Base-by-base conservation (phyloP, 306 rosid genomes). In the Cicer chorassanicum region DNA sequence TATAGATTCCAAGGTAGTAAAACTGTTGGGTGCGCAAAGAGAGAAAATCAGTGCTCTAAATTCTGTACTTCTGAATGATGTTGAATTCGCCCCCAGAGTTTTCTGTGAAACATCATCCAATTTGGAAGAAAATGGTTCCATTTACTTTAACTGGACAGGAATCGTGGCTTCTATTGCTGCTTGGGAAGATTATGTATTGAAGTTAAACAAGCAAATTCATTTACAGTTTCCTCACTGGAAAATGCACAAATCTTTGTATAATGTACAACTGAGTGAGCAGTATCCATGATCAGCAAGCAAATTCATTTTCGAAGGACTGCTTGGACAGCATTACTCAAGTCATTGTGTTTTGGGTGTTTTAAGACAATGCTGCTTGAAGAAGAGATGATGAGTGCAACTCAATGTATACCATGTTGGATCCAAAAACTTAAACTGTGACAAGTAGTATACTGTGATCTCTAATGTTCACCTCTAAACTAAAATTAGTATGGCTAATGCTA, bases 191-290 rank as follows among this genome's bases (percentile, higher is more conserved):
- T 90, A 90, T 57, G 74, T 61, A 1, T 18, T 62, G 8, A 77
- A 75, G 54, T 81, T 86, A 66, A 83, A 46, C 62, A 82, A 76
- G 66, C 80, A 90, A 75, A 65, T 88, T 65, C 65, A 81, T 66
- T 67, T 67, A 54, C 84, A 86, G 83, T 66, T 88, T 4, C 88
- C 86, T 53, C 59, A 72, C 79, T 94, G 96, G 96, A 94, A 18
- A 82, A 41, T 65, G 48, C 89, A 84, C 19, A 89, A 90, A 56
- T 85, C 93, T 50, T 82, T 94, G 44, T 90, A 83, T 76, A 74
- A 36, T 16, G 87, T 86, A 60, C 87, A 84, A 74, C 48, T 78
- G 9, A 74, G 69, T 40, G 80, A 41, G 18, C 70, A 63, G 71
- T 29, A 29, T 29, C 36, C 36, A 29, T 29, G 36, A 29, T 29